phyloP scores from a whole-genome alignment of 176 grass and related monocot genomes.

The bread wheat (Triticum aestivum) region DNA sequence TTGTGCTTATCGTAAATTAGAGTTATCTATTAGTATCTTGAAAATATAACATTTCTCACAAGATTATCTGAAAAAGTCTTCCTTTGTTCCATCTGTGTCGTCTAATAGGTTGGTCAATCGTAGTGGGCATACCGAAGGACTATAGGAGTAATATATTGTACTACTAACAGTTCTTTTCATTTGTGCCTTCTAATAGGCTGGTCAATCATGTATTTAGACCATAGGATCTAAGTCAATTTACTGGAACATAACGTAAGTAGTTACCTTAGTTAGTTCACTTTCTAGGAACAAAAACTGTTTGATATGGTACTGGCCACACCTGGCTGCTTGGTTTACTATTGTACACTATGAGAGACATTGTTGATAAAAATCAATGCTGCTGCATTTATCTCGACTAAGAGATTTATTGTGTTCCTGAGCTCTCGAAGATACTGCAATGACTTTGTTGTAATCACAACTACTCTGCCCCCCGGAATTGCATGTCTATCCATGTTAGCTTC shows the following conservation, averaged over 20 bases:
- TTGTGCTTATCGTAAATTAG: constrained; percentile 1
- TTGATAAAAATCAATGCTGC: background rate
- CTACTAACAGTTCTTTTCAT: constrained; percentile 12
- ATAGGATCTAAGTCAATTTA: background rate
- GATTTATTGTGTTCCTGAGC: background rate
- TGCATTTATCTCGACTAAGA: background rate
- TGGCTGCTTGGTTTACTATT: background rate
- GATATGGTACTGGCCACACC: background rate
- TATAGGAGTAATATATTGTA: background rate
- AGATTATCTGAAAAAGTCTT: background rate
- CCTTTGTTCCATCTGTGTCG: background rate
- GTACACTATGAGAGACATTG: background rate
- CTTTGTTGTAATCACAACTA: background rate
- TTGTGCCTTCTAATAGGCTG: background rate
- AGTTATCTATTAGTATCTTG: constrained; percentile 20
- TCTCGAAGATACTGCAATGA: background rate
- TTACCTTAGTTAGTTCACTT: too few relatives aligned
- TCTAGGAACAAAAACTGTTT: background rate
- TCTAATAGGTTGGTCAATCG: background rate
- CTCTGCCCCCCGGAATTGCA: background rate
- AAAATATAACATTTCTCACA: constrained; percentile 10
- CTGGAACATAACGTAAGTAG: too few relatives aligned
- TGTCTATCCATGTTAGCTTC: background rate
- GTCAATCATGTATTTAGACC: background rate
- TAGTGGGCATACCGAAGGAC: background rate